Evolutionary conservation across 129 eudicot species (phyloP).

Genomic region (Artemisia annua): DNA sequence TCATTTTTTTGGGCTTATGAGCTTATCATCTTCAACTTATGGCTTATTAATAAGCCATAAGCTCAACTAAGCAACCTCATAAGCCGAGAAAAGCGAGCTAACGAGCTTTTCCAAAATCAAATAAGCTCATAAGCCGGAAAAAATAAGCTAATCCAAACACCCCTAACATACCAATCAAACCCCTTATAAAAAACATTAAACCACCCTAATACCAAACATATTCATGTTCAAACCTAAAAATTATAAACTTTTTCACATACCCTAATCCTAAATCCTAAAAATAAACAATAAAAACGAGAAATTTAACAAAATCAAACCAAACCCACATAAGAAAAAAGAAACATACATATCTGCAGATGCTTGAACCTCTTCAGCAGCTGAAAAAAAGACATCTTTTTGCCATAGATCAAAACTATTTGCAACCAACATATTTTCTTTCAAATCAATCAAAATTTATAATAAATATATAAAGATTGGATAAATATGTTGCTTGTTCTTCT

Average conservation of each 20-base stretch:
- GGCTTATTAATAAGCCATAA: no score
- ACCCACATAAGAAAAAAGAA: constrained; percentile 22
- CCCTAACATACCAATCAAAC: constrained; percentile 1
- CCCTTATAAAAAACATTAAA: constrained; percentile 33
- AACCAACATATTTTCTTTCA: constrained; percentile 50
- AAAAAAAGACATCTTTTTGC: constrained; percentile 83
- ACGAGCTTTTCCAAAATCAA: no score
- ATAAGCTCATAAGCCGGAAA: no score
- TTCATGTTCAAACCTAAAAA: constrained; percentile 10
- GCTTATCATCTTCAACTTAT: no score
- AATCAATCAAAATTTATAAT: no score
- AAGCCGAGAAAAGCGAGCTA: no score
- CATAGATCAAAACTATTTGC: constrained; percentile 81
- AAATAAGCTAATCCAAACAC: no score
- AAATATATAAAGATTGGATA: no score
- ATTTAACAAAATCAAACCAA: constrained; percentile 9
- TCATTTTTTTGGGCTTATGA: no score
- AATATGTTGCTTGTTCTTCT: constrained; percentile 1
- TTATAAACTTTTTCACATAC: constrained; percentile 2
- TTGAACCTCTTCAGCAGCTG: constrained; percentile 96
- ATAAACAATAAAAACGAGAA: background rate
- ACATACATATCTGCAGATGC: constrained; percentile 84
- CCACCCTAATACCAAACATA: background rate
- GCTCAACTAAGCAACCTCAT: no score
- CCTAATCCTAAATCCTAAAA: constrained; percentile 10